phyloP scores from a whole-genome alignment of 495 filamentous ascomycete genomes.

The Trichoderma orchidacearum region DNA sequence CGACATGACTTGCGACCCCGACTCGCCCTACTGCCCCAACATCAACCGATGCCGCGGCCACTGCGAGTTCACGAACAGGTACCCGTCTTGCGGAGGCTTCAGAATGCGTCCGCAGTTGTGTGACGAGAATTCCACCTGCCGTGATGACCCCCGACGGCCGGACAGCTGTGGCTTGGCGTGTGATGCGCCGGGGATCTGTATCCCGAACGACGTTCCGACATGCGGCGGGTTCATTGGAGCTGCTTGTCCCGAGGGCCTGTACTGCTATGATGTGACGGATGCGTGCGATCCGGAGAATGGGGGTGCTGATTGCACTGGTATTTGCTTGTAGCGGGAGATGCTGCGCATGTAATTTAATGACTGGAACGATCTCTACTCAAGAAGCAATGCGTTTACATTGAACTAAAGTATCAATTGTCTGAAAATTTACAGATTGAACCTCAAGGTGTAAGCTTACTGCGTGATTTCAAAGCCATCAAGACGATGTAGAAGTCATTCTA shows the following conservation, averaged over 20 bases:
- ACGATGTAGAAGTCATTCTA: too few relatives aligned
- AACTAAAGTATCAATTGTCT: too few relatives aligned
- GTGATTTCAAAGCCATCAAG: too few relatives aligned
- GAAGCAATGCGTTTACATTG: too few relatives aligned
- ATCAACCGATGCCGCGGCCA: not conserved
- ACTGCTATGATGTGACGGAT: not conserved
- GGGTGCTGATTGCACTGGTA: not conserved
- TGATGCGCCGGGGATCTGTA: not conserved
- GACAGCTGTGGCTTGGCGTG: not conserved
- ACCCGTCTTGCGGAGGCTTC: not conserved
- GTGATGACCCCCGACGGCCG: not conserved
- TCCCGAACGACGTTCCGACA: not conserved
- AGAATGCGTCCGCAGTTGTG: not conserved
- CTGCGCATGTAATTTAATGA: too few relatives aligned
- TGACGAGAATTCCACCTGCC: not conserved
- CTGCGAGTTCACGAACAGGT: not conserved
- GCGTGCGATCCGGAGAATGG: not conserved
- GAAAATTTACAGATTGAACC: too few relatives aligned
- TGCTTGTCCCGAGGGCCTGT: not conserved
- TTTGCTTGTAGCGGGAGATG: not conserved
- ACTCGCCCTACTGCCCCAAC: not conserved
- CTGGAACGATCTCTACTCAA: too few relatives aligned
- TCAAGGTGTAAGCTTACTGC: too few relatives aligned
- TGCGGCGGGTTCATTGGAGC: not conserved
- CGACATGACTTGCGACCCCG: not conserved